These are phyloP conservation scores for Arthrinium puccinioides DNA, from an alignment of 2,329 filamentous ascomycete species.

Conservation along the genomic window DNA sequence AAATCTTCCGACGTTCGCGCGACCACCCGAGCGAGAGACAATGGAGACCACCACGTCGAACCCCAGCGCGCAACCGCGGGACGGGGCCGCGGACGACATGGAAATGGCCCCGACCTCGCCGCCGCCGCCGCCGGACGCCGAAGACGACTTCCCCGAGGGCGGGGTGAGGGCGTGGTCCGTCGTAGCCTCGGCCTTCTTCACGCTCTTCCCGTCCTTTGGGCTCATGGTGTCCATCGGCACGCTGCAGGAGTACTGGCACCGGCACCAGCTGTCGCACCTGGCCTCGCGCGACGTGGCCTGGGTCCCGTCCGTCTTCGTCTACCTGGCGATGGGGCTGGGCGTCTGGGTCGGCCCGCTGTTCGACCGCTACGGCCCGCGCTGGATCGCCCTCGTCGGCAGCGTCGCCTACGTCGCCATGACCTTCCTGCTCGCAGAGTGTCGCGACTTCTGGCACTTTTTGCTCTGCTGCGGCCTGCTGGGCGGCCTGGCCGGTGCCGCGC, in stretches of 20 bases:
- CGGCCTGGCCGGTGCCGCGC: constrained; percentile 31
- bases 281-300: constrained; percentile 37
- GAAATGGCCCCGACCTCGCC: no score
- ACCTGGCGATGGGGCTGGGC: constrained; percentile 34
- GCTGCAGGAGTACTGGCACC: constrained; percentile 37
- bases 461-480: constrained; percentile 34
- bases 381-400: constrained; percentile 29
- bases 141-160: constrained; percentile 3
- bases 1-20: no score
- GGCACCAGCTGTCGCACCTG: constrained; percentile 34
- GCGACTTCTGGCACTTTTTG: constrained; percentile 27
- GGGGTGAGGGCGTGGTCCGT: constrained; percentile 4
- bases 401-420: constrained; percentile 22
- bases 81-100: no score
- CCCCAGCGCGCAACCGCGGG: no score
- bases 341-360: constrained; percentile 41
- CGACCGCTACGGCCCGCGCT: constrained; percentile 36
- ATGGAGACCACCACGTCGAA: no score
- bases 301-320: constrained; percentile 39
- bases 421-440: constrained; percentile 20
- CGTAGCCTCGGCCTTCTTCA: neutral
- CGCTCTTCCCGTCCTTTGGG: constrained; percentile 17
- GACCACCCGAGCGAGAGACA: no score
- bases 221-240: constrained; percentile 41
- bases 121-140: neutral